A percentile compares a stretch with the other conserved stretches of the same genome.
Conservation (phyloP, 805 yeast genomes). For the Vanderwaltozyma yarrowii region DNA sequence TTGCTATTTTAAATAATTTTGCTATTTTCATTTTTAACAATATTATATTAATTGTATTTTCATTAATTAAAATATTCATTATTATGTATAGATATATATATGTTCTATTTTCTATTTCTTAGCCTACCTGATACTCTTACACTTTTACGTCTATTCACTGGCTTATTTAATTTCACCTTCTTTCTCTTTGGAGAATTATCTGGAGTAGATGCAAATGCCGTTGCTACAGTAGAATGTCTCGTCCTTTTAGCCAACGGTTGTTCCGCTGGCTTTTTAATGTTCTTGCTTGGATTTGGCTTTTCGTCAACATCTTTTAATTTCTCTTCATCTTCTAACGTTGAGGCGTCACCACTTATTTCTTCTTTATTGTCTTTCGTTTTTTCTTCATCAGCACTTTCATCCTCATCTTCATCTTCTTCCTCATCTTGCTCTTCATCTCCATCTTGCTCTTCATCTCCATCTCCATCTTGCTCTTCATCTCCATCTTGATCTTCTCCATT, state of each 20-base stretch:
- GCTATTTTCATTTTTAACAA: too few species aligned
- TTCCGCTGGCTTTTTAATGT: neutral
- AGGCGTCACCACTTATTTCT: neutral
- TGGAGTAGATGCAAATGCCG: neutral
- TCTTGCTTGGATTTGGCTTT: too few species aligned
- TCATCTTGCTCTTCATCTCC: slow-evolving; percentile 6
- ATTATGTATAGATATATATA: neutral
- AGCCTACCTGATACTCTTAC: slow-evolving; percentile 25
- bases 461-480: neutral
- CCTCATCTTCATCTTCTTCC: neutral
- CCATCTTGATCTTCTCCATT: slow-evolving; percentile 4
- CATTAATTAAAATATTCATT: neutral
- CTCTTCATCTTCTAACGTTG: neutral
- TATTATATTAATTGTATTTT: too few species aligned
- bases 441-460: slow-evolving; percentile 1
- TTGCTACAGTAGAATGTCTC: slow-evolving; percentile 10
- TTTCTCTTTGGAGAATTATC: slow-evolving; percentile 14
- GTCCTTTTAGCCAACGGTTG: slow-evolving; percentile 20
- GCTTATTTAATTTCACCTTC: slow-evolving; percentile 8
- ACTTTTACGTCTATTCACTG: slow-evolving; percentile 3
- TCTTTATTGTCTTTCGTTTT: neutral
- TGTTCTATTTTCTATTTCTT: slow-evolving; percentile 17
- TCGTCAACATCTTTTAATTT: neutral
- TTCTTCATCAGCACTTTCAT: slow-evolving; percentile 1
- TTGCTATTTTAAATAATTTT: too few species aligned